These are phyloP conservation scores for Blastobotrys mokoenaii DNA, from an alignment of 805 yeast species.

Conservation along the genomic window DNA sequence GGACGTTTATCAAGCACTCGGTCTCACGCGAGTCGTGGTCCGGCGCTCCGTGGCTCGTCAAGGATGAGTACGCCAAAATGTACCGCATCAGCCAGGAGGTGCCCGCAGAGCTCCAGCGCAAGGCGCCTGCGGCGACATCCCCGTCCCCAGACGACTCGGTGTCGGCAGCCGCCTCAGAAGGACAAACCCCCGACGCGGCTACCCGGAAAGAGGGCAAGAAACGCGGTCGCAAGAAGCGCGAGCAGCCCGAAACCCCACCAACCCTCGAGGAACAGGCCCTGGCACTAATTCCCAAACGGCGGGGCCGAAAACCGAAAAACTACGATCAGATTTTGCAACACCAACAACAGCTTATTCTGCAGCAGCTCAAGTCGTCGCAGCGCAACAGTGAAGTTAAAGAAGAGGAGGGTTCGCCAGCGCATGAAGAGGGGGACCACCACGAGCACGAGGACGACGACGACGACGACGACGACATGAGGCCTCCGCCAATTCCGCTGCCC, in stretches of 20 bases:
- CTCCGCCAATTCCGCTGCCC: neutral
- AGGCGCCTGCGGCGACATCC: slow-evolving; percentile 4
- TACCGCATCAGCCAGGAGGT: slow-evolving; percentile 44
- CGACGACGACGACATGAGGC: slow-evolving; percentile 1
- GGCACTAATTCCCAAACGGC: too few relatives aligned
- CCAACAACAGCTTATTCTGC: too few relatives aligned
- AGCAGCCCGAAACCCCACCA: too few relatives aligned
- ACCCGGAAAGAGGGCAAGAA: neutral
- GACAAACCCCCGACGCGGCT: neutral
- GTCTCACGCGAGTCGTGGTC: slow-evolving; percentile 69
- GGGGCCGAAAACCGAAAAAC: too few relatives aligned
- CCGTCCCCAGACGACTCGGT: neutral
- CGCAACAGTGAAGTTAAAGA: too few relatives aligned
- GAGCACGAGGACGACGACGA: slow-evolving; percentile 7
- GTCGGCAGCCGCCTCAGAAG: neutral
- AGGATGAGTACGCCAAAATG: slow-evolving; percentile 60
- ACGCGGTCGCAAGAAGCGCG: too few relatives aligned
- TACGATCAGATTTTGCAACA: too few relatives aligned
- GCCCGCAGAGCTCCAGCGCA: slow-evolving; percentile 21
- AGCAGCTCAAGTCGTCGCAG: too few relatives aligned
- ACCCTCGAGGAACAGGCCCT: too few relatives aligned
- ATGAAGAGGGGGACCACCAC: neutral
- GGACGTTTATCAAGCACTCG: slow-evolving; percentile 77
- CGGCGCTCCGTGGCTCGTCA: slow-evolving; percentile 96
- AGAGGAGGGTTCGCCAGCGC: neutral